Evolutionary conservation across 306 rosid genomes (phyloP), one percentile per base, ranked within the genome.

Genomic region (Lathyrus aphaca): DNA sequence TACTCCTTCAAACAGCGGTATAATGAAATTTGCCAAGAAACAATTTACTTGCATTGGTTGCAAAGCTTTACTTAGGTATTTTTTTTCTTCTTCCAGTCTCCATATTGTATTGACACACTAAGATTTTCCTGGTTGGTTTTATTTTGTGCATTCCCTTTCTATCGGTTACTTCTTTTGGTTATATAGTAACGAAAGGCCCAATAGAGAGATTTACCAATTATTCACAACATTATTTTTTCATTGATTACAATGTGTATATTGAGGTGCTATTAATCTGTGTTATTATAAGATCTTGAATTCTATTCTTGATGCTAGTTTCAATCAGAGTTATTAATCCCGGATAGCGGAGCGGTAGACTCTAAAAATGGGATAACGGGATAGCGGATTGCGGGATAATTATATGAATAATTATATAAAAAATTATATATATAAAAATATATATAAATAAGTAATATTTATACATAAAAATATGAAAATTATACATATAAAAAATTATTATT

Each of bases 41-140:
- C 90, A 88, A 71, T 94, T 85, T 25, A 85, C 88, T 75, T 94
- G 98, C 83, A 80, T 94, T 68, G 96, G 97, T 74, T 94, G 98
- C 83, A 94, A 88, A 85, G 97, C 97, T 81, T 78, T 89, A 74
- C 82, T 94, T 59, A 77, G 98, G 98, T 94, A 90, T 72, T n/a
- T 9, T 14, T n/a, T 14, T 21, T 21, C n/a, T 49, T 3, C 29
- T 27, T 38, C 38, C 51, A 8, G 44, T 53, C 59, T 51, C 13
- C 18, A 10, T 43, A 15, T 14, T 29, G 72, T 67, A 57, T 40
- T 63, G 43, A 54, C 62, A 58, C 54, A 46, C 38, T 30, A 12
- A 30, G 10, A 29, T 73, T 79, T 74, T 74, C 40, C 45, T 68
- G 56, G 19, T 69, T 59, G 11, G 12, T 77, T 72, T 61, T 56